Base-by-base conservation (phyloP, 805 yeast species). In the Trichomonascus vanleenenianus region DNA sequence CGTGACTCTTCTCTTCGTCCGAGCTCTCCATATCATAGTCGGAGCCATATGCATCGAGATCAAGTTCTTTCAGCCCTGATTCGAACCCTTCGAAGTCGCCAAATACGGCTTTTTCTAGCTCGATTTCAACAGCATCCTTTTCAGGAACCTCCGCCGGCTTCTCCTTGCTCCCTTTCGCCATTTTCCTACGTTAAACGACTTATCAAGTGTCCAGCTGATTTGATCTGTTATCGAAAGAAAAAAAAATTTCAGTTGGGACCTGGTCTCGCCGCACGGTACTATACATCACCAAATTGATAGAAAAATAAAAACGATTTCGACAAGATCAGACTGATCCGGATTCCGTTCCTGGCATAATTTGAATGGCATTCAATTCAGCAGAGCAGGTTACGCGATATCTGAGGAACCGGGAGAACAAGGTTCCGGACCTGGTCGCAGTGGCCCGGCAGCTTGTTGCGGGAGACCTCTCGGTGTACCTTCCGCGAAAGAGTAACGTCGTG, bases 51-150 rank as follows among this genome's bases (percentile, higher is more conserved):
- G 62, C 60, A 6, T 80, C 66, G 50, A 80, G 73, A 53, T 81
- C 86, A 42, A 79, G 66, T 47, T 74, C 73, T 46, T 73, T 78
- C 58, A 86, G 68, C 49, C 80, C 83, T 30, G 63, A 59, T 56
- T 80, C 85, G 66, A 84, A 83, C 27, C 91, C 83, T 45, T 78
- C 83, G 2, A 73, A 55, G 60, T 93, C 97, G 12, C 98, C 97
- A 65, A 93, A 89, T 3, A 93, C 95, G 11, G 86, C 71, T 61
- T 77, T 84, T 51, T 89, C 95, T 42, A 93, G 73, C 46, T 68
- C 74, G 37, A 81, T 55, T 63, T 93, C 98, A 61, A 87, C 96
- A 43, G 76, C 82, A 61, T 85, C 94, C 55, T 93, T 91, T 30
- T 83, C 83, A 11, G 27, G 27, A 22, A 42, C 9, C 27, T 20